These are phyloP conservation scores for Anaeromyces robustus DNA, from an alignment of 192 early-diverging fungal species.

Conservation along the genomic window DNA sequence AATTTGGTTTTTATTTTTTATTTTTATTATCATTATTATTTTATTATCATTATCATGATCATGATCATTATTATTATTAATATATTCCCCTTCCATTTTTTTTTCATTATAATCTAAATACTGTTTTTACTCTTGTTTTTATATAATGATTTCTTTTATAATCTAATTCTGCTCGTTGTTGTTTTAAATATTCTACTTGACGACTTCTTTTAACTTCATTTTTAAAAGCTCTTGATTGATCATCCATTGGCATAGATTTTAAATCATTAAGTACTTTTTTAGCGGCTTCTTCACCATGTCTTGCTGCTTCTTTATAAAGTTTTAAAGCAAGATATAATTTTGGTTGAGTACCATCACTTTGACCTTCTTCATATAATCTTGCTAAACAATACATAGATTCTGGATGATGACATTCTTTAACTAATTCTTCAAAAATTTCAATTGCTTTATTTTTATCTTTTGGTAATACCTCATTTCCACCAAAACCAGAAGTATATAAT, in stretches of 20 bases:
- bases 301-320: not conserved
- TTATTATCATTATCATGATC: too few species aligned
- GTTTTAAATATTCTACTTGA: not conserved
- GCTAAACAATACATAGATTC: not conserved
- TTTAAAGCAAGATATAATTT: not conserved
- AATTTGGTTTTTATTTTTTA: too few species aligned
- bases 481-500: not conserved
- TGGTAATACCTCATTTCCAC: not conserved
- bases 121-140: not conserved
- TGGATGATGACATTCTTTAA: not conserved
- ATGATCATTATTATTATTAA: too few species aligned
- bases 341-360: not conserved
- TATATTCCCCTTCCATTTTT: too few species aligned
- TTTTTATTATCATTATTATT: too few species aligned
- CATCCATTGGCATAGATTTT: not conserved
- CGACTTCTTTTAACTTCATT: not conserved
- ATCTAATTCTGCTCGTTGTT: not conserved
- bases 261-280: not conserved
- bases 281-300: not conserved
- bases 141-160: not conserved
- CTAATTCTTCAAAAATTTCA: not conserved
- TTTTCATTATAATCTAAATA: too few species aligned
- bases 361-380: not conserved
- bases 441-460: not conserved
- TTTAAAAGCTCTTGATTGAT: not conserved